These are phyloP conservation scores for Hygrophila difformis DNA, from an alignment of 257 asterid genomes.

Conservation along the genomic window DNA sequence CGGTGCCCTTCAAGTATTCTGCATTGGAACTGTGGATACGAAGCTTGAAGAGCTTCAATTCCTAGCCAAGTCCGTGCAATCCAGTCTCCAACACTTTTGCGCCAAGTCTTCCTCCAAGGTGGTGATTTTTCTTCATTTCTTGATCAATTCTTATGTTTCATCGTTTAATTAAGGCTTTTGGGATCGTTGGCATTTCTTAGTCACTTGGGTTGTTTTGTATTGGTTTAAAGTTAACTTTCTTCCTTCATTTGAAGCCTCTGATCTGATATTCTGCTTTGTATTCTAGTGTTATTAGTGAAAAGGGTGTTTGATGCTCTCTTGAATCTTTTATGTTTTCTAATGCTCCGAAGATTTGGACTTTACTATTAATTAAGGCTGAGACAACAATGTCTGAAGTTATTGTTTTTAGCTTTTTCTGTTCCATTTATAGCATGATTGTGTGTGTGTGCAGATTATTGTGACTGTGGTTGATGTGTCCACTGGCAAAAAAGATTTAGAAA, in stretches of 20 bases:
- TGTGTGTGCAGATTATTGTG: slow-evolving; percentile 45
- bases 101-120: slow-evolving; percentile 43
- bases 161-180: neutral
- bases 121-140: neutral
- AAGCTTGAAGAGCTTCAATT: slow-evolving; percentile 69
- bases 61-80: slow-evolving; percentile 47
- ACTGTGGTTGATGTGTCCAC: slow-evolving; percentile 80
- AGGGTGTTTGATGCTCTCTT: too few species aligned
- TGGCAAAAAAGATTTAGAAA: slow-evolving; percentile 28
- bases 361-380: too few species aligned
- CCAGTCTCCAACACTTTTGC: slow-evolving; percentile 45
- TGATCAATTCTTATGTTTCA: neutral
- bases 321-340: too few species aligned
- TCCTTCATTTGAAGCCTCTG: too few species aligned
- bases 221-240: neutral
- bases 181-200: neutral
- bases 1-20: slow-evolving; percentile 32
- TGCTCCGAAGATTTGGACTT: too few species aligned
- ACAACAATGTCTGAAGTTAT: too few species aligned
- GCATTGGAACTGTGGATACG: slow-evolving; percentile 86
- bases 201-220: slow-evolving; percentile 1
- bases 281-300: too few species aligned
- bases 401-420: neutral
- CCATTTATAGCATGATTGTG: slow-evolving; percentile 2
- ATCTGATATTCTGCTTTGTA: too few species aligned